phyloP scores from a whole-genome alignment of 2,329 filamentous ascomycete genomes.

The Didymella lethalis region DNA sequence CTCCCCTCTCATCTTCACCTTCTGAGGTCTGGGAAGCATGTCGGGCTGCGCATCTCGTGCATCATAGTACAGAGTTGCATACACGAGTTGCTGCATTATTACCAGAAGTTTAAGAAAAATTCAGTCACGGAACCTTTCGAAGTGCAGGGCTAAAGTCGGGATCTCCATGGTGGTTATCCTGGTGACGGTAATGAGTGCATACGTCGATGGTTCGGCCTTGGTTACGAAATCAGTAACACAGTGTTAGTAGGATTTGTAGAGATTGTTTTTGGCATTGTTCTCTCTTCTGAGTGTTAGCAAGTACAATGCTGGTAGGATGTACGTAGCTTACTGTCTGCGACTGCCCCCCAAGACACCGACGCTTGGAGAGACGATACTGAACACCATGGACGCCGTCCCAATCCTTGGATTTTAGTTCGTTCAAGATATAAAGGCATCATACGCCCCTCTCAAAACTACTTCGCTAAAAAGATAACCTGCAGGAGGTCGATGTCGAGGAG shows the following conservation, averaged over 20 bases:
- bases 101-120: not conserved
- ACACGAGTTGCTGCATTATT: not conserved
- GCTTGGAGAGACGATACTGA: constrained; percentile 8
- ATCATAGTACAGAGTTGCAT: constrained; percentile 10
- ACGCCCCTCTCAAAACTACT: not conserved
- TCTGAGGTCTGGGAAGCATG: not conserved
- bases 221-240: not conserved
- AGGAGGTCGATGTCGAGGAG: not conserved
- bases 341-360: constrained; percentile 15
- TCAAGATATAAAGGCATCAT: not conserved
- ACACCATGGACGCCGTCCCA: constrained; percentile 15
- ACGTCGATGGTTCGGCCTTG: not conserved
- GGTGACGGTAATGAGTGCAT: constrained; percentile 10
- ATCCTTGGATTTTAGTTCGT: not conserved
- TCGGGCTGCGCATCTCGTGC: not conserved
- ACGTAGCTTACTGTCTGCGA: not conserved
- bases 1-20: constrained; percentile 8
- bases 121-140: not conserved
- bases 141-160: not conserved
- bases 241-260: constrained; percentile 9
- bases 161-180: not conserved
- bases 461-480: not conserved
- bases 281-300: not conserved
- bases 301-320: not conserved
- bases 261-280: not conserved